These are phyloP conservation scores for Mariannaea elegans DNA, from an alignment of 2,329 filamentous ascomycete genomes.

Conservation along the genomic window DNA sequence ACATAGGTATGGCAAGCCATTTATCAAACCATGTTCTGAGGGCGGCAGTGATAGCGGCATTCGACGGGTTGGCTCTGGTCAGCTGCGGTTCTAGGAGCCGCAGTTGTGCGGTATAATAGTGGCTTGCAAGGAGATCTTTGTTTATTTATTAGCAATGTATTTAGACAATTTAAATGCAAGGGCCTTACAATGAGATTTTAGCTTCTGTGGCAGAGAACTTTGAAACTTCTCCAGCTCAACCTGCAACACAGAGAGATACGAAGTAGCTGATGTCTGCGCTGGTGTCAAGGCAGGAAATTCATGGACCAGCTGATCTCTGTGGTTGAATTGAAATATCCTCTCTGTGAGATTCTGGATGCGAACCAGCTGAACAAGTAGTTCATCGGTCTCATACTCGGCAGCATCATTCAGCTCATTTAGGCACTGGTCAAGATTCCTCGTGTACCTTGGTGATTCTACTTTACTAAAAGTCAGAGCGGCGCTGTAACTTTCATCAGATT, in stretches of 20 bases:
- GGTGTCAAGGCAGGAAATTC: neutral
- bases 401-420: conserved; percentile 12
- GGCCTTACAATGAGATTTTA: neutral
- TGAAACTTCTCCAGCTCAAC: conserved; percentile 11
- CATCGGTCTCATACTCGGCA: conserved; percentile 19
- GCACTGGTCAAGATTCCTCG: conserved; percentile 18
- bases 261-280: neutral
- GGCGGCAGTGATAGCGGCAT: conserved; percentile 1
- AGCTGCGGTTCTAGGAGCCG: conserved; percentile 15
- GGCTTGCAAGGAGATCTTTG: conserved; percentile 17
- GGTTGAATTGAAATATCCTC: conserved; percentile 17
- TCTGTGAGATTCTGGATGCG: conserved; percentile 16
- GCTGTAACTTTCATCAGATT: neutral
- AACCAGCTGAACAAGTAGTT: conserved; percentile 13
- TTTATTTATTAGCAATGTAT: neutral
- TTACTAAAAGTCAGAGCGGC: conserved; percentile 13
- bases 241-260: conserved; percentile 2
- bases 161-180: neutral
- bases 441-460: conserved; percentile 11
- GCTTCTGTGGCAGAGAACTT: neutral
- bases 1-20: conserved; percentile 19
- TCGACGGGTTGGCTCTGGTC: neutral
- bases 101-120: conserved; percentile 13
- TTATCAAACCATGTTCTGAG: conserved; percentile 19
- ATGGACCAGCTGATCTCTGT: conserved; percentile 14